Conservation (phyloP, 192 early-diverging fungal genomes). For the Diversispora epigaea region DNA sequence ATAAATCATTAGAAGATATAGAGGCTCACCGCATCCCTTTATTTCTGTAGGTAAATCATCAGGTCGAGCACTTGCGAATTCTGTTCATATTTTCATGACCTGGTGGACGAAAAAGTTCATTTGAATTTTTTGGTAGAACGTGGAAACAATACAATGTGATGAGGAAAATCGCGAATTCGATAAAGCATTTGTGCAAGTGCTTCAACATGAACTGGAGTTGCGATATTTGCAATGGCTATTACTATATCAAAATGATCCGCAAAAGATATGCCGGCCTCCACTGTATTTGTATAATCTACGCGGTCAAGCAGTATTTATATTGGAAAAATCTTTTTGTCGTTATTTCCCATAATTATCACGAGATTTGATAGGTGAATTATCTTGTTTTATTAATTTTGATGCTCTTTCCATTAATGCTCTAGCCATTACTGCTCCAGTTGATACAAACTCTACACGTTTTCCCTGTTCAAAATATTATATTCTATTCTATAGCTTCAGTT, state of each 20-base stretch:
- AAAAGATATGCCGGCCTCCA: neutral
- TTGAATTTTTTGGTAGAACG: conserved; percentile 2
- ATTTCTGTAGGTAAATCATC: conserved; percentile 16
- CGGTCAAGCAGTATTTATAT: conserved; percentile 8
- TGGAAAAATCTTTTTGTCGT: conserved; percentile 11
- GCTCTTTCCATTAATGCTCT: conserved; percentile 22
- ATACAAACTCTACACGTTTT: conserved; percentile 23
- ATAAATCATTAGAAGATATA: no score
- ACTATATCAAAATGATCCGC: conserved; percentile 15
- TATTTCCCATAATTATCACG: conserved; percentile 19
- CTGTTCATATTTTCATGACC: conserved; percentile 8
- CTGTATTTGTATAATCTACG: conserved; percentile 9
- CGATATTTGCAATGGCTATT: conserved; percentile 8
- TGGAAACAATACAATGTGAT: neutral
- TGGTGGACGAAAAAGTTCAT: conserved; percentile 11
- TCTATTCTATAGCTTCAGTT: conserved; percentile 23
- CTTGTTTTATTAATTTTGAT: neutral
- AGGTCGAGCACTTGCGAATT: conserved; percentile 1
- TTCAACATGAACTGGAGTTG: neutral
- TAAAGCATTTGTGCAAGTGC: conserved; percentile 3
- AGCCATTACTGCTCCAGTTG: conserved; percentile 3
- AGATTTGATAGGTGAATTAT: conserved; percentile 3
- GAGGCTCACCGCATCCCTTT: neutral
- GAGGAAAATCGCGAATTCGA: neutral
- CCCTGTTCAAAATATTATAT: conserved; percentile 13